A percentile compares a stretch with the other conserved stretches of the same genome.
Conservation (phyloP, 768 basidiomycete genomes). For the Suillus discolor region DNA sequence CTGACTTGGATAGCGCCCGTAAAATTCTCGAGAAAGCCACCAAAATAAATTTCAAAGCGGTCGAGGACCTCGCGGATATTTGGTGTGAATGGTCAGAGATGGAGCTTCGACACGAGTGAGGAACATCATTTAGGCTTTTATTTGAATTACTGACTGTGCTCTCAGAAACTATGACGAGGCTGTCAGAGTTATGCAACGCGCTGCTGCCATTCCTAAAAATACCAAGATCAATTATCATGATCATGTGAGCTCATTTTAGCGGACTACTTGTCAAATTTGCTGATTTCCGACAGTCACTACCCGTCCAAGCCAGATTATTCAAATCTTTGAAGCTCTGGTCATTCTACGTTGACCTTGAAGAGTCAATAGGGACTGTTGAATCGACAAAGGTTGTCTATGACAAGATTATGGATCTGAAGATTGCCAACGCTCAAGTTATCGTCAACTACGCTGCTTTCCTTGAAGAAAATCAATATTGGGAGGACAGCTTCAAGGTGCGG, state of each 20-base stretch:
- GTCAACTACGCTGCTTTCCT: conserved; percentile 97
- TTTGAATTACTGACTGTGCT: conserved; percentile 14
- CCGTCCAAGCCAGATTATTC: conserved; percentile 90
- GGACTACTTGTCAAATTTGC: conserved; percentile 16
- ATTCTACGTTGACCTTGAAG: conserved; percentile 97
- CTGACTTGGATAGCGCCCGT: conserved; percentile 82
- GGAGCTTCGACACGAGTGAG: conserved; percentile 94
- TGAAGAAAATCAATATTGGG: conserved; percentile 97
- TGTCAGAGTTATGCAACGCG: conserved; percentile 95
- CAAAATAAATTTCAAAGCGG: conserved; percentile 89
- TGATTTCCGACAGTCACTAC: conserved; percentile 55
- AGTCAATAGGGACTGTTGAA: conserved; percentile 93
- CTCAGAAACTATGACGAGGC: conserved; percentile 96
- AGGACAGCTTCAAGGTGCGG: conserved; percentile 93
- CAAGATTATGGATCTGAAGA: conserved; percentile 93
- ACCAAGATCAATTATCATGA: conserved; percentile 92
- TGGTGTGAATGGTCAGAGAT: conserved; percentile 99
- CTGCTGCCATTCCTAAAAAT: conserved; percentile 87
- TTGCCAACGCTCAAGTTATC: conserved; percentile 97
- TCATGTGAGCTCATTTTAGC: conserved; percentile 57
- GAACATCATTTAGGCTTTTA: conserved; percentile 16
- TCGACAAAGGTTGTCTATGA: conserved; percentile 93
- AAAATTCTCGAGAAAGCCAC: conserved; percentile 94
- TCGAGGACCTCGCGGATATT: conserved; percentile 96
- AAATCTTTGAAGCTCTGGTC: conserved; percentile 99